Base-by-base conservation (phyloP, 352 stramenopile species). In the Phytophthora megakarya region DNA sequence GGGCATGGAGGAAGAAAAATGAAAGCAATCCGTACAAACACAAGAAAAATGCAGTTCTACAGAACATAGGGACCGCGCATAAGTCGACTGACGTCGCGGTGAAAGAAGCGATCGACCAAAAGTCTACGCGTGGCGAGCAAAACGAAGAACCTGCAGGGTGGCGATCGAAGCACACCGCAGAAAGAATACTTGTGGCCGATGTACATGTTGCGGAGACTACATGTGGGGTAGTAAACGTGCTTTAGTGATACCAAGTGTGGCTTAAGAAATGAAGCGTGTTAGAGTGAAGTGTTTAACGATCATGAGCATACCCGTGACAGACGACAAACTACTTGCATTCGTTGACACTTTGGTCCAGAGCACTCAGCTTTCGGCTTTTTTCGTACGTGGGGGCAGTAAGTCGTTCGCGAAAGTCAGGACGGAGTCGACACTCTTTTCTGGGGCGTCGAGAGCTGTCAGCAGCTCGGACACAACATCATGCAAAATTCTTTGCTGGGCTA, bases 111-210 rank as follows among this genome's bases (percentile, higher is more conserved):
- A 35, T 56, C 15, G 48, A 56, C 32, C 33, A 45, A 15, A 25
- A 45, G 22, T 43, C 32, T 56, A 22, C 5, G 40, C 40, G 15
- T 25, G 23, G 18, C 16, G 21, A 63, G 16, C 21, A 40, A 48
- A 46, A 16, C 46, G 10, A 30, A 65, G 25, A 16, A 52, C n/a
- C 37, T 48, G 39, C 39, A 65, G 6, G 15, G 53, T 52, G 40
- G 45, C 57, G 48, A 57, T 47, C 37, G 57, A 59, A 65, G 57
- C 57, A 33, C n/a, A 63, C 39, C 33, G 21, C 55, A 35, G 39
- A 50, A 2, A 38, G 37, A 13, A 39, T 39, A n/a, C 46, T 26
- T 39, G 23, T 28, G n/a, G 10, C 16, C 30, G 30, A 35, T 35
- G 30, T 11, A 11, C 26, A 32, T 9, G 5, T 32, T 32, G 9